Percentiles rank a stretch among this genome's conserved stretches.
phyloP scores from a whole-genome alignment of 768 basidiomycete genomes.

The Tulasnella sp. region DNA sequence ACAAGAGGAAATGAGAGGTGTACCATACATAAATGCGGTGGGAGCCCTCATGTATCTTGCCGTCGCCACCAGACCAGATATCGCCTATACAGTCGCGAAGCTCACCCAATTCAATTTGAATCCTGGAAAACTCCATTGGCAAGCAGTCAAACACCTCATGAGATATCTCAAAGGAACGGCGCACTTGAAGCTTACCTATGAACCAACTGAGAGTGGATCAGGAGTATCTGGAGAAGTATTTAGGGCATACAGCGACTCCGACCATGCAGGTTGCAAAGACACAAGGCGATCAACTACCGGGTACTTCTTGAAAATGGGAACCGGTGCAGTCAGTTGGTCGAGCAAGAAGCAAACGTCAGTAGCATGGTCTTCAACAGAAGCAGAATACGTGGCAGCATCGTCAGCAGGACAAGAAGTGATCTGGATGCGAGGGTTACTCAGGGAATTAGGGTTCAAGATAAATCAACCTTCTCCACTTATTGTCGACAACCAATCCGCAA shows the following conservation, averaged over 20 bases:
- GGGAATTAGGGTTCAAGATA: constrained; percentile 35
- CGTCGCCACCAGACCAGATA: constrained; percentile 43
- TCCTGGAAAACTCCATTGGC: constrained; percentile 40
- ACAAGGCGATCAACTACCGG: constrained; percentile 46
- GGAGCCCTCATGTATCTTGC: constrained; percentile 34
- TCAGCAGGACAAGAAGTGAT: constrained; percentile 39
- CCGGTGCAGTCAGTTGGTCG: constrained; percentile 48
- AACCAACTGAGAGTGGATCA: neutral
- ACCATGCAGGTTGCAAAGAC: constrained; percentile 42
- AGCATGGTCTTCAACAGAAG: constrained; percentile 44
- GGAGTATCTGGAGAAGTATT: constrained; percentile 8
- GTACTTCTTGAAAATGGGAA: constrained; percentile 46
- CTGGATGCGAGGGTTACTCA: constrained; percentile 39
- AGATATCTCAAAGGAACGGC: constrained; percentile 31
- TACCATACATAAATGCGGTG: constrained; percentile 34
- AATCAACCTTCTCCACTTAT: constrained; percentile 34
- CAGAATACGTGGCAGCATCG: constrained; percentile 42
- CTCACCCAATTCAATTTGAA: constrained; percentile 35
- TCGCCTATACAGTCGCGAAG: constrained; percentile 37
- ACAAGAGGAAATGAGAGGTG: constrained; percentile 37
- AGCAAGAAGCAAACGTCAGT: constrained; percentile 48
- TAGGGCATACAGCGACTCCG: constrained; percentile 41
- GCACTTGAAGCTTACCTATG: constrained; percentile 12
- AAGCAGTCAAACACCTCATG: constrained; percentile 44
- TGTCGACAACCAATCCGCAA: constrained; percentile 31